Evolutionary conservation across 1,139 yeast species (phyloP), one percentile per base, ranked within the genome.

Genomic region (Yamadazyma friedrichii): DNA sequence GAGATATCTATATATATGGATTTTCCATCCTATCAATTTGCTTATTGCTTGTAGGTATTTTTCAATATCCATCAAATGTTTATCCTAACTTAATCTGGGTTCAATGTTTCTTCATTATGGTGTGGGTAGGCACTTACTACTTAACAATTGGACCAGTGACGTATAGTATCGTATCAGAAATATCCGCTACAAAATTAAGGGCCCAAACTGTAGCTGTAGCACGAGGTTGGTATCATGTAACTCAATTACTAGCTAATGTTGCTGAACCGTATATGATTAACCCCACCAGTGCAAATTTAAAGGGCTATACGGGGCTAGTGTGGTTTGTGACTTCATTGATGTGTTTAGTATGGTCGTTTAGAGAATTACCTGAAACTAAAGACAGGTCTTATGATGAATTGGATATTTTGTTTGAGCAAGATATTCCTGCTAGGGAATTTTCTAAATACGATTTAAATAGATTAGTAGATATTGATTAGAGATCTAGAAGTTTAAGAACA

Each of bases 11-110:
- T 33, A 42, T 51, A 6, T 44, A 51, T 9, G 71, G 73, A 16
- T 41, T 49, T 10, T 25, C 44, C 5, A 41, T 48, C 13, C 45
- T 61, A 10, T 35, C 47, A 3, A 49, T 59, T 3, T 55, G 59
- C 29, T 73, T 78, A 70, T 76, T 69, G n/a, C 60, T 67, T 73
- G 52, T 39, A 35, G 72, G 70, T 32, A 61, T 67, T 12, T 58
- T 69, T 43, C 71, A 72, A 43, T 31, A 42, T n/a, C 47, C 49
- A 4, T 48, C 50, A 15, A 49, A 43, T 13, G 15, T 39, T 8
- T 43, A 44, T 13, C 32, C 42, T 6, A 34, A 40, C 8, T 42
- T 49, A 9, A 46, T 51, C 30, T 56, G 58, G 58, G 51, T 39
- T 3, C 62, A 57, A 40, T 54, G 55, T 20, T 50, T 39, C 9